Evolutionary conservation across 768 basidiomycete genomes (phyloP), one percentile per base, ranked within the genome.

Genomic region (Leccinum subgranulosum): DNA sequence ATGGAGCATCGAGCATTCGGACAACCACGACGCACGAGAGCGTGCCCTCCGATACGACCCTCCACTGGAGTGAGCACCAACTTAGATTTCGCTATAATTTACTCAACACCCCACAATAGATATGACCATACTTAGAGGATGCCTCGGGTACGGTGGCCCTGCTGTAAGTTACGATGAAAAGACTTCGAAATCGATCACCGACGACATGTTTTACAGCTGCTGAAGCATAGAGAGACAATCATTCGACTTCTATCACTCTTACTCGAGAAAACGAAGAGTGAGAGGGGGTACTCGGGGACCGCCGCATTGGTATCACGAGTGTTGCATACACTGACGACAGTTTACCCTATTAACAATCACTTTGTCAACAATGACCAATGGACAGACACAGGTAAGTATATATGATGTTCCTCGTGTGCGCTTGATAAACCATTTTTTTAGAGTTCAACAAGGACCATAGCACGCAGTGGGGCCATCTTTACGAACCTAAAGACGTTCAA

Each of bases 351-450:
- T 56, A 90, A 94, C 60, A 84, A 84, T 49, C 83, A 88, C 15
- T 92, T 92, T 59, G 84, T 95, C 56, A 93, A 98, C 67, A 74
- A 79, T 2, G 83, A 84, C n/a, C 87, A 88, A 66, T 94, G 93
- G 90, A 70, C 84, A 15, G 81, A 84, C 57, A 78, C 86, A 59
- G 81, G 94, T 92, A 65, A n/a, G 82, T 60, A 2, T 47, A 27
- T 48, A 21, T 48, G 21, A 19, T 17, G 36, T 53, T 46, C 27
- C 5, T 48, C 11, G 21, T 34, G 19, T 61, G 65, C 56, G 41
- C 23, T 12, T 27, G 11, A 11, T 58, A 27, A 41, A 1, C 6
- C n/a, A 10, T 17, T 25, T 48, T 33, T 27, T 39, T 62, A 90
- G 87, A 79, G 56, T 89, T 90, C 64, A 78, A 86, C 64, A 76